Evolutionary conservation across 2,329 filamentous ascomycete genomes (phyloP).

Genomic region (Fusarium luffae): DNA sequence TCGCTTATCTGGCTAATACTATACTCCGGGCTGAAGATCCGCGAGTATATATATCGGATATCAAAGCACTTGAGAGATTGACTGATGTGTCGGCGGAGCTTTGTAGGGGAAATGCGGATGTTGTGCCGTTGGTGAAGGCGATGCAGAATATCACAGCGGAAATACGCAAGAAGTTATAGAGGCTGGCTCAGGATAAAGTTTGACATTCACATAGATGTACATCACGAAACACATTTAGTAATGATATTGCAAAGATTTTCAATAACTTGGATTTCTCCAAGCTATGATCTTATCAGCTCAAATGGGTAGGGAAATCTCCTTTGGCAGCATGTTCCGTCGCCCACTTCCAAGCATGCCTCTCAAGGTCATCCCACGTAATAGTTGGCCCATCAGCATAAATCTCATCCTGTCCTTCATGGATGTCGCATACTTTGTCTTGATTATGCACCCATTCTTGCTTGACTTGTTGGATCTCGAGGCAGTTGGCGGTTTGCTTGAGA

Average conservation of each 20-base stretch:
- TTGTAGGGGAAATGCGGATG: constrained; percentile 41
- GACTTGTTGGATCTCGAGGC: constrained; percentile 25
- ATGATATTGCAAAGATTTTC: background rate
- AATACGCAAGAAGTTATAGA: constrained; percentile 31
- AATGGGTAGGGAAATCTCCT: constrained; percentile 6
- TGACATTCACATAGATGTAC: background rate
- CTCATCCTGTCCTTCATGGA: background rate
- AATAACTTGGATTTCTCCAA: background rate
- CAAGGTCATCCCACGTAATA: constrained; percentile 17
- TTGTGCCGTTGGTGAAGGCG: constrained; percentile 44
- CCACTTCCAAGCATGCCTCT: constrained; percentile 15
- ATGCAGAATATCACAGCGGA: constrained; percentile 44
- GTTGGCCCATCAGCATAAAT: background rate
- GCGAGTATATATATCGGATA: constrained; percentile 28
- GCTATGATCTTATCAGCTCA: background rate
- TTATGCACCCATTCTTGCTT: constrained; percentile 23
- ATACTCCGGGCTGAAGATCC: constrained; percentile 38
- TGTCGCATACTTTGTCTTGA: constrained; percentile 17
- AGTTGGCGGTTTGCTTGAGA: constrained; percentile 12
- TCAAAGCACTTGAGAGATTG: constrained; percentile 36
- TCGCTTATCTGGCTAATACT: constrained; percentile 43
- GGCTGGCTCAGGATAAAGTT: background rate
- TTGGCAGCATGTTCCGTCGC: constrained; percentile 6
- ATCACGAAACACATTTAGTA: background rate
- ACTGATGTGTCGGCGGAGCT: constrained; percentile 29